Evolutionary conservation across 805 yeast genomes (phyloP).

Genomic region (Starmerella sirachaensis): DNA sequence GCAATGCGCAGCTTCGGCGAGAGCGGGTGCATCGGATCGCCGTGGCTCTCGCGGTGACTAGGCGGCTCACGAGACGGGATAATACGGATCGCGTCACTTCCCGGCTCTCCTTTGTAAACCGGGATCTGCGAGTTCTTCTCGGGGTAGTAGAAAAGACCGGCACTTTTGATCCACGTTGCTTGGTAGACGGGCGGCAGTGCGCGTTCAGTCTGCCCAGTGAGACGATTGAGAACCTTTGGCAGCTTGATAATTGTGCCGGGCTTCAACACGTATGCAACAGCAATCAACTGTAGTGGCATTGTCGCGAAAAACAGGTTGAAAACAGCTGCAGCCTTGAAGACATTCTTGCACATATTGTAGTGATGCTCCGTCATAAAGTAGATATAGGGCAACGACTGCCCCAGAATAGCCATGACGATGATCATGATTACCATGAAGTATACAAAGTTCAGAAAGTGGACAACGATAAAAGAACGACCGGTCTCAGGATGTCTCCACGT

Average conservation of each 20-base stretch:
- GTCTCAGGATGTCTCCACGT: constrained; percentile 69
- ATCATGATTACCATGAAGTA: constrained; percentile 46
- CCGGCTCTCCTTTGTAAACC: constrained; percentile 36
- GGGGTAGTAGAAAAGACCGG: constrained; percentile 47
- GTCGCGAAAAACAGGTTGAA: constrained; percentile 41
- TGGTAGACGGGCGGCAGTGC: constrained; percentile 33
- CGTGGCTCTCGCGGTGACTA: constrained; percentile 36
- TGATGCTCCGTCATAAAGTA: constrained; percentile 39
- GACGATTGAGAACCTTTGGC: constrained; percentile 18
- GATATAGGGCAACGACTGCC: constrained; percentile 48
- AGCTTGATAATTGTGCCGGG: constrained; percentile 36
- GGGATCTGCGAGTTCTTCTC: constrained; percentile 35
- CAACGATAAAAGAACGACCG: constrained; percentile 43
- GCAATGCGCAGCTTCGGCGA: constrained; percentile 33
- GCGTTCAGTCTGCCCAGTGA: constrained; percentile 27
- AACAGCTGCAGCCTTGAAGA: constrained; percentile 40
- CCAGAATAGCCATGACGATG: constrained; percentile 56
- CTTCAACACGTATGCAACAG: constrained; percentile 41
- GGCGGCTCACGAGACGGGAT: constrained; percentile 45
- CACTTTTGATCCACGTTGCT: constrained; percentile 70
- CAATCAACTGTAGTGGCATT: constrained; percentile 39
- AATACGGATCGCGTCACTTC: constrained; percentile 39
- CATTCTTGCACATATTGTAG: constrained; percentile 43
- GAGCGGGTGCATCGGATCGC: constrained; percentile 31
- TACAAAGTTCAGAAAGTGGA: constrained; percentile 38